A percentile compares a stretch with the other conserved stretches of the same genome.
Evolutionary conservation across 1,139 yeast species (phyloP).

Genomic region (Suhomyces terraborum): DNA sequence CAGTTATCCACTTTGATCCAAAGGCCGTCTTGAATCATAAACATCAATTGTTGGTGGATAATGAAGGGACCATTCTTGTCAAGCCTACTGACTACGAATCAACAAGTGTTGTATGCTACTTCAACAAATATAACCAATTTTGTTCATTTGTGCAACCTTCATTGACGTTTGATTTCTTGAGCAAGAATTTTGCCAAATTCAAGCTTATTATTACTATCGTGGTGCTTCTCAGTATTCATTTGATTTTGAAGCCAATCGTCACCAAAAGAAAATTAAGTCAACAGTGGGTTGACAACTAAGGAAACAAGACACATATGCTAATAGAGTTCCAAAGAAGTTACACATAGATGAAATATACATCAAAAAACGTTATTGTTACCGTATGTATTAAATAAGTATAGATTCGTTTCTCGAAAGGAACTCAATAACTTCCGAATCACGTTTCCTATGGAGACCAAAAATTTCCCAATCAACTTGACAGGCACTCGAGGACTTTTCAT

Average conservation of each 20-base stretch:
- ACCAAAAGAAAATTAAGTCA: conserved; percentile 24
- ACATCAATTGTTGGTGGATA: conserved; percentile 40
- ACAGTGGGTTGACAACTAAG: conserved; percentile 23
- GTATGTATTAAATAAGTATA: conserved; percentile 11
- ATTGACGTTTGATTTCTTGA: conserved; percentile 75
- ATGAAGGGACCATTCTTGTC: conserved; percentile 43
- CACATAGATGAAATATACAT: neutral
- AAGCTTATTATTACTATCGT: conserved; percentile 65
- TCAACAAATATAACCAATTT: conserved; percentile 66
- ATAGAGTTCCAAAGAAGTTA: neutral
- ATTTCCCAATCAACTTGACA: conserved; percentile 29
- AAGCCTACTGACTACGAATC: conserved; percentile 78
- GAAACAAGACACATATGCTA: neutral
- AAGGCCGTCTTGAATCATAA: conserved; percentile 42
- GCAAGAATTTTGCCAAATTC: conserved; percentile 64
- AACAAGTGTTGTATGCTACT: conserved; percentile 68
- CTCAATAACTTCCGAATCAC: conserved; percentile 25
- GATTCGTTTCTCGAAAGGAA: conserved; percentile 24
- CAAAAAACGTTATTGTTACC: neutral
- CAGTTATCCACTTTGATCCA: conserved; percentile 55
- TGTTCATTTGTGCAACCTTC: conserved; percentile 83
- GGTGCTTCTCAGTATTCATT: conserved; percentile 46
- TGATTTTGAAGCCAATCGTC: conserved; percentile 25
- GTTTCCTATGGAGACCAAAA: conserved; percentile 29
- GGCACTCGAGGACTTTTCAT: conserved; percentile 18